Percentiles rank a stretch among this genome's conserved stretches.
phyloP scores from a whole-genome alignment of 2,329 filamentous ascomycete species.

The Claviceps africana region DNA sequence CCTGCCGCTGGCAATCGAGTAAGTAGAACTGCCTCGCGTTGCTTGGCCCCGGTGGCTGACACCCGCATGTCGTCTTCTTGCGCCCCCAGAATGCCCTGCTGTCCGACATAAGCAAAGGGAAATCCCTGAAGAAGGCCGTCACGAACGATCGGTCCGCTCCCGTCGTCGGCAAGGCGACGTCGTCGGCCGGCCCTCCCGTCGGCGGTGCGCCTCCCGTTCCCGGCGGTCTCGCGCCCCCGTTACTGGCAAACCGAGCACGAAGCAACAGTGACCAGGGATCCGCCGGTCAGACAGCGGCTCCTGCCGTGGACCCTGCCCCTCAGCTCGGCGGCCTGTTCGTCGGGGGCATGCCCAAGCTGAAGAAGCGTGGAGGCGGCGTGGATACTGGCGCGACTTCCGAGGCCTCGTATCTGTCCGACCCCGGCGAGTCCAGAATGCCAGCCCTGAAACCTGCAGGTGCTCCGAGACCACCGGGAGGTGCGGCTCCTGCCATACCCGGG shows the following conservation, averaged over 20 bases:
- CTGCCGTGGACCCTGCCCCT: constrained; percentile 43
- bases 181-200: constrained; percentile 41
- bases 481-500: constrained; percentile 45
- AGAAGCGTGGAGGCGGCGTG: constrained; percentile 69
- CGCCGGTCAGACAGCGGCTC: constrained; percentile 27
- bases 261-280: constrained; percentile 66
- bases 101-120: constrained; percentile 75
- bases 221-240: constrained; percentile 55
- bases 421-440: constrained; percentile 31
- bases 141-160: constrained; percentile 91
- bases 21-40: constrained; percentile 20
- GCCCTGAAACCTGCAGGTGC: constrained; percentile 35
- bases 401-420: constrained; percentile 67
- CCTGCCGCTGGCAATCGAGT: constrained; percentile 48
- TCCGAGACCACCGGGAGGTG: constrained; percentile 44
- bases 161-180: constrained; percentile 28
- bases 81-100: constrained; percentile 64
- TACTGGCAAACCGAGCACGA: constrained; percentile 55
- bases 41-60: background rate
- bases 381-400: constrained; percentile 48
- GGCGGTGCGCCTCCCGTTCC: constrained; percentile 69
- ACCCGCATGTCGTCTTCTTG: constrained; percentile 3
- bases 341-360: constrained; percentile 88
- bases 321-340: constrained; percentile 82
- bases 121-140: constrained; percentile 65